phyloP scores from a whole-genome alignment of 345 rosid species.

The sweet orange (Citrus sinensis) region DVS_A1.0 CM039168.1:24827501-24828000 shows the following conservation, averaged over 20 bases:
- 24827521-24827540: background rate
- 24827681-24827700: conserved; percentile 13
- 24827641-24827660: conserved; percentile 7
- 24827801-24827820: background rate
- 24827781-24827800: background rate
- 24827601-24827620: too few species aligned
- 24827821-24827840: conserved; percentile 22
- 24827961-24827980: background rate
- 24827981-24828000: too few species aligned
- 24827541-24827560: background rate
- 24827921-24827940: background rate
- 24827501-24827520: background rate
- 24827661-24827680: background rate
- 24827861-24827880: background rate
- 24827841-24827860: background rate
- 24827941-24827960: background rate
- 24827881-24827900: conserved; percentile 12
- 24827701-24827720: background rate
- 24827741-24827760: background rate
- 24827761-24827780: background rate
- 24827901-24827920: conserved; percentile 9
- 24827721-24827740: background rate
- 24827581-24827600: background rate
- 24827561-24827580: conserved; percentile 7
- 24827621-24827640: too few species aligned